A percentile compares a stretch with the other conserved stretches of the same genome.
phyloP scores from a whole-genome alignment of 164 flowering plant species.

The Aristolochia californica region DNA sequence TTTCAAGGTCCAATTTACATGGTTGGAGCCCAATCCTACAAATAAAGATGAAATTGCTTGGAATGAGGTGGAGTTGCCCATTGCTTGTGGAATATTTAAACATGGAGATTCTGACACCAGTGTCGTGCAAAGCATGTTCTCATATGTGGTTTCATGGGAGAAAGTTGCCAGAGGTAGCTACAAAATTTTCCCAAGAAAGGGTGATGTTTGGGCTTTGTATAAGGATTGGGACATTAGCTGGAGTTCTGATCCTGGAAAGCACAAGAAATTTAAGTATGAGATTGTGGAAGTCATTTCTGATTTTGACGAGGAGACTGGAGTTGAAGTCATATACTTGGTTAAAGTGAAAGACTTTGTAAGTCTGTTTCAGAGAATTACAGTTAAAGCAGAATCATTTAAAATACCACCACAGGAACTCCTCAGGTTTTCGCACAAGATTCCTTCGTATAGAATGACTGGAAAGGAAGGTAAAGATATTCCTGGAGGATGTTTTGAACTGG shows the following conservation, averaged over 20 bases:
- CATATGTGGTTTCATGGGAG: slow-evolving; percentile 23
- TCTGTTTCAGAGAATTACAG: slow-evolving; percentile 17
- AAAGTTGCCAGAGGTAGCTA: slow-evolving; percentile 8
- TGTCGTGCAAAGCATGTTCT: slow-evolving; percentile 27
- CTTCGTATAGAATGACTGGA: slow-evolving; percentile 36
- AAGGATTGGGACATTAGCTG: slow-evolving; percentile 48
- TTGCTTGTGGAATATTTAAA: slow-evolving; percentile 56
- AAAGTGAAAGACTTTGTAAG: slow-evolving; percentile 45
- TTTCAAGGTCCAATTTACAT: slow-evolving; percentile 51
- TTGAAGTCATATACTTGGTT: slow-evolving; percentile 30
- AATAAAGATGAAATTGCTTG: slow-evolving; percentile 30
- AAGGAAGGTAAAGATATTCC: slow-evolving; percentile 43
- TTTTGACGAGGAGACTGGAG: slow-evolving; percentile 24
- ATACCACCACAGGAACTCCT: slow-evolving; percentile 26
- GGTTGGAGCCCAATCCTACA: slow-evolving; percentile 50
- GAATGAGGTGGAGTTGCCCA: slow-evolving; percentile 36
- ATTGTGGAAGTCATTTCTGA: slow-evolving; percentile 46
- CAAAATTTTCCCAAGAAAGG: slow-evolving; percentile 41
- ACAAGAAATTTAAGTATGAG: slow-evolving; percentile 27
- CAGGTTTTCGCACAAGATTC: slow-evolving; percentile 52
- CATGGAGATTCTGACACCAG: slow-evolving; percentile 16
- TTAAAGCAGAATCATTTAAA: slow-evolving; percentile 1
- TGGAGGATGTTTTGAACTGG: slow-evolving; percentile 46
- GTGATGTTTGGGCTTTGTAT: slow-evolving; percentile 62
- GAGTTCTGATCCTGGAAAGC: slow-evolving; percentile 33